A percentile compares a stretch with the other conserved stretches of the same genome.
Conservation (phyloP, 768 basidiomycete genomes). For the Boletus sensibilis region DNA sequence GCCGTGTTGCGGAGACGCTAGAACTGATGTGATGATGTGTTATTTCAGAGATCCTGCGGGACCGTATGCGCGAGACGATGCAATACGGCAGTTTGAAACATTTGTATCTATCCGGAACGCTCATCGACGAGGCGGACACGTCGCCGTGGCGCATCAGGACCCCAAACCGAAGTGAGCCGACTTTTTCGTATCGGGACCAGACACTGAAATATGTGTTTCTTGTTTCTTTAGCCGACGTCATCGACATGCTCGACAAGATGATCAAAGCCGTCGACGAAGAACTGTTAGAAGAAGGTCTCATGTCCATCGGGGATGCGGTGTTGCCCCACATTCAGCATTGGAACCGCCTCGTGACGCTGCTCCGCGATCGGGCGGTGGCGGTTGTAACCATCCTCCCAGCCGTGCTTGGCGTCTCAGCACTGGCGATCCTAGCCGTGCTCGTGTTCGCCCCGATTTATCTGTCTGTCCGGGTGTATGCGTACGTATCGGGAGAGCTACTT, state of each 20-base stretch:
- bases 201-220: not conserved
- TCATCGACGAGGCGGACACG: constrained; percentile 17
- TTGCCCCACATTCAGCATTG: constrained; percentile 23
- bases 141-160: constrained; percentile 14
- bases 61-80: not conserved
- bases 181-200: not conserved
- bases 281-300: constrained; percentile 16
- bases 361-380: constrained; percentile 3
- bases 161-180: constrained; percentile 15
- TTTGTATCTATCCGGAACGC: constrained; percentile 14
- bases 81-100: constrained; percentile 20
- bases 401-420: constrained; percentile 18
- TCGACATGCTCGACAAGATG: constrained; percentile 20
- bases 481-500: not conserved
- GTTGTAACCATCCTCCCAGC: constrained; percentile 12
- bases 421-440: constrained; percentile 14
- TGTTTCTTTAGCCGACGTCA: constrained; percentile 12
- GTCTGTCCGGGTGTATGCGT: constrained; percentile 8
- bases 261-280: constrained; percentile 18
- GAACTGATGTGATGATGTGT: not conserved
- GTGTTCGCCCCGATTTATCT: constrained; percentile 8
- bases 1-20: not conserved
- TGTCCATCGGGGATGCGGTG: constrained; percentile 16
- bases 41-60: constrained; percentile 12
- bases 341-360: constrained; percentile 10